Base-by-base conservation (phyloP, 202 grass and related monocot species). In the Elaeis oleifera region DNA sequence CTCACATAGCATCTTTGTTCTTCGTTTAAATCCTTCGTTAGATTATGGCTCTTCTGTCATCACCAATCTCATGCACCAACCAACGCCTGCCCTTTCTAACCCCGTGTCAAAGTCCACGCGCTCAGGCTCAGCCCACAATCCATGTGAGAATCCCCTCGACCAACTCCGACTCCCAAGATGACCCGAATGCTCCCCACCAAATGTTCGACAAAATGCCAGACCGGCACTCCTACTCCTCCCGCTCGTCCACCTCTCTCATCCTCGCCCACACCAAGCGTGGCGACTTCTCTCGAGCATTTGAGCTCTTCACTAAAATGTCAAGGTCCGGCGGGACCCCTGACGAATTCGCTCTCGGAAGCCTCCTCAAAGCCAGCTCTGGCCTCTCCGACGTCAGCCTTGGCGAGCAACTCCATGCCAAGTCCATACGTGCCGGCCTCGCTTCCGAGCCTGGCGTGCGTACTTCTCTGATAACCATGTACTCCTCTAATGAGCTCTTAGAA, bases 401-500 rank as follows among this genome's bases (percentile, higher is more conserved):
- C 1, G 17, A 59, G 48, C 44, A 59, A 7, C 68, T 71, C 39
- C 68, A 71, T 51, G 68, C 68, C 53, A 60, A 51, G 56, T 71
- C 56, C 55, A 51, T 71, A 5, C 56, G 68, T 36, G 56, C 56
- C 21, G 56, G 56, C 54, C 68, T 51, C 56, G 15, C 56, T 28
- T 18, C 48, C 36, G 68, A 60, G 56, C 56, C 55, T 2, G 32
- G 68, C 23, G 36, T 71, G 6, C 68, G 68, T 20, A 19, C 68
- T 26, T 71, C 68, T 25, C 68, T 71, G 20, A 44, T 71, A 15
- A 32, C 56, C 11, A 60, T 71, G 68, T 71, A 71, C 44, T 71
- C 68, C 9, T 36, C 32, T 9, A 19, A 2, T 15, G 55, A 39
- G 23, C 56, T 56, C 21, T 28, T 60, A 6, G 56, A 15, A 24